Evolutionary conservation across 495 filamentous ascomycete species (phyloP), one percentile per base, ranked within the genome.

Genomic region (Pyrenula aspistea): DNA sequence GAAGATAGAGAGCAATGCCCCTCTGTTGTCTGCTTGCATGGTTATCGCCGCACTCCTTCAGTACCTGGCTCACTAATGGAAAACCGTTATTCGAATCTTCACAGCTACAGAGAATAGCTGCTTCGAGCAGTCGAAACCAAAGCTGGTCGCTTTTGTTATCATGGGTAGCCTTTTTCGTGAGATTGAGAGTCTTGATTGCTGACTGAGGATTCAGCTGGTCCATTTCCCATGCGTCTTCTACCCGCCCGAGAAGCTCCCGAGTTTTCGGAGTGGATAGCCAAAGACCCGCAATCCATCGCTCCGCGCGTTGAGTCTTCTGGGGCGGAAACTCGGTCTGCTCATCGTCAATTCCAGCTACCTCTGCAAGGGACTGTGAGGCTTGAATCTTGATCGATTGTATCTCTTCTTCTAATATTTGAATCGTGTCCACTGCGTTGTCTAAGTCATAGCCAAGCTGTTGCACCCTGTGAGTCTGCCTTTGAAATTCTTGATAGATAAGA

Each of bases 191-290:
- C 2, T 42, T 23, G 10, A 25, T 55, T 25, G 51, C 55, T 22
- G 51, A 31, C 15, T 59, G 20, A 10, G 65, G 63, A 21, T 49
- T 23, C 10, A 59, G 51, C 2, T 56, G 51, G 23, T 53, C 60
- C 10, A 53, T 24, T 54, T 58, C 49, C 63, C 65, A 67, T 2
- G 25, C 23, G 8, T 50, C 2, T 54, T 67, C 63, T 31, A 60
- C 61, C 4, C 54, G 24, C 23, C 54, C 23, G 2, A 58, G 51
- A 3, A 65, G 51, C 1, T 25, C 24, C 2, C 52, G 31, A 12
- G 51, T 48, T 11, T 54, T 12, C 12, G 25, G 12, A 12, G 60
- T 57, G 22, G 56, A 62, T 19, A 62, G 25, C 65, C 65, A 66
- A 23, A 59, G 48, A 24, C 62, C 55, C 19, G 56, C 53, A 42